phyloP scores from a whole-genome alignment of 2,329 filamentous ascomycete genomes.

The Calonectria naviculata region DNA sequence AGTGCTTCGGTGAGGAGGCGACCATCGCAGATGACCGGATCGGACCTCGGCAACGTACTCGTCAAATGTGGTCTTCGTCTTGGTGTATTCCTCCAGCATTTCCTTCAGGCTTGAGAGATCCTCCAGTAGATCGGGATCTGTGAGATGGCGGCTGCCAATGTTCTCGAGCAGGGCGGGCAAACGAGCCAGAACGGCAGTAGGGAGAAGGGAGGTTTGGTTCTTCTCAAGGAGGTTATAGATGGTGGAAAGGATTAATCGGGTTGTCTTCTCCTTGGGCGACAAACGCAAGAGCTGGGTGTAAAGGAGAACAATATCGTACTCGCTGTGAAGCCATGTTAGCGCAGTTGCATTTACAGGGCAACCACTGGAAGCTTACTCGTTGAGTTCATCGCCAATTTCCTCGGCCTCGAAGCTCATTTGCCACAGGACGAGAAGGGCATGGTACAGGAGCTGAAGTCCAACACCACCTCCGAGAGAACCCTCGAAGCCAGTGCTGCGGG shows the following conservation, averaged over 20 bases:
- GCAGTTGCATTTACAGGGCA: not conserved
- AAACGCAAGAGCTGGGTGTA: slow-evolving; percentile 93
- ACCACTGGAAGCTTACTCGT: slow-evolving; percentile 73
- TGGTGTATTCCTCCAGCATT: slow-evolving; percentile 74
- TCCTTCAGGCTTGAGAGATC: slow-evolving; percentile 71
- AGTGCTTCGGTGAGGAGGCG: slow-evolving; percentile 86
- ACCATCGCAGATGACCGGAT: slow-evolving; percentile 91
- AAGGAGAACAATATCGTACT: slow-evolving; percentile 91
- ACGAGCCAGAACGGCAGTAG: slow-evolving; percentile 86
- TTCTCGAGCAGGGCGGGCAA: slow-evolving; percentile 77
- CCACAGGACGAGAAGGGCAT: slow-evolving; percentile 94
- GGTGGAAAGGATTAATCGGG: slow-evolving; percentile 88
- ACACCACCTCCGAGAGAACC: slow-evolving; percentile 81
- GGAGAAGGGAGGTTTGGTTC: slow-evolving; percentile 80
- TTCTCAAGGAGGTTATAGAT: slow-evolving; percentile 84
- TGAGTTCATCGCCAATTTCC: slow-evolving; percentile 77
- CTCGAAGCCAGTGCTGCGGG: slow-evolving; percentile 71
- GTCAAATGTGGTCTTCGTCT: slow-evolving; percentile 82
- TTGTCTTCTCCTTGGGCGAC: slow-evolving; percentile 98
- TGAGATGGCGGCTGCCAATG: slow-evolving; percentile 69
- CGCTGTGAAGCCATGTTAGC: slow-evolving; percentile 62
- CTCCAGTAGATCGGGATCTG: slow-evolving; percentile 72
- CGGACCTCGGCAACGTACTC: slow-evolving; percentile 91
- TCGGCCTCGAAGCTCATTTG: slow-evolving; percentile 95
- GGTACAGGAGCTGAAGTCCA: slow-evolving; percentile 91